Evolutionary conservation across 768 basidiomycete genomes (phyloP).

Genomic region (Coprinopsis strossmayeri): DNA sequence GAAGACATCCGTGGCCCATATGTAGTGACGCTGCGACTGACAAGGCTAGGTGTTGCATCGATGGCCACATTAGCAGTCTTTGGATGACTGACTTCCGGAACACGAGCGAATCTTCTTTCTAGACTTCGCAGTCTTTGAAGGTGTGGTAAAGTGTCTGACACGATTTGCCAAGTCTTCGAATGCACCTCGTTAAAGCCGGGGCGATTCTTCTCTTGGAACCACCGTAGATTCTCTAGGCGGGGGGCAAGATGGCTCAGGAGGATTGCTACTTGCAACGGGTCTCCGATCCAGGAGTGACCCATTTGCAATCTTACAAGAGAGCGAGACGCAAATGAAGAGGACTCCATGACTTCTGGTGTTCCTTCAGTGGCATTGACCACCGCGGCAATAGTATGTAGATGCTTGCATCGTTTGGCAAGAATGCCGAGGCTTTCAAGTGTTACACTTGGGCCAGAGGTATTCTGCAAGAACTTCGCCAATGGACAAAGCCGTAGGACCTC

Average conservation of each 20-base stretch:
- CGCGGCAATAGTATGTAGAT: conserved; percentile 58
- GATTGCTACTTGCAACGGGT: conserved; percentile 65
- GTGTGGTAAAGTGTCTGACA: conserved; percentile 64
- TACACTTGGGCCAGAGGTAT: conserved; percentile 46
- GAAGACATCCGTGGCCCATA: conserved; percentile 21
- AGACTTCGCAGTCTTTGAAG: conserved; percentile 58
- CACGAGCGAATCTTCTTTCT: conserved; percentile 43
- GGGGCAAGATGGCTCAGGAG: conserved; percentile 77
- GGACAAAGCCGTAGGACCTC: conserved; percentile 67
- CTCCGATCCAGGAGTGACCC: conserved; percentile 67
- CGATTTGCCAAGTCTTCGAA: conserved; percentile 62
- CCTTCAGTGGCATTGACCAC: conserved; percentile 55
- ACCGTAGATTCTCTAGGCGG: conserved; percentile 59
- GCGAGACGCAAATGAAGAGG: conserved; percentile 48
- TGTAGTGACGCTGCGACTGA: conserved; percentile 26
- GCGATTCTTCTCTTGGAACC: conserved; percentile 76
- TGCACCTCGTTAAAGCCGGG: conserved; percentile 62
- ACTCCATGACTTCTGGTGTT: conserved; percentile 36
- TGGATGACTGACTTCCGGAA: conserved; percentile 13
- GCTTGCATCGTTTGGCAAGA: conserved; percentile 51
- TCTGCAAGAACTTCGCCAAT: conserved; percentile 54
- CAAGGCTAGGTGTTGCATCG: conserved; percentile 33
- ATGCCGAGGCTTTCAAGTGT: conserved; percentile 57
- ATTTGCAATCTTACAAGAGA: conserved; percentile 67
- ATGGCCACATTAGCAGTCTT: conserved; percentile 40